Conservation (phyloP, 305 asterid genomes). For the Fraxinus sp. region DNA sequence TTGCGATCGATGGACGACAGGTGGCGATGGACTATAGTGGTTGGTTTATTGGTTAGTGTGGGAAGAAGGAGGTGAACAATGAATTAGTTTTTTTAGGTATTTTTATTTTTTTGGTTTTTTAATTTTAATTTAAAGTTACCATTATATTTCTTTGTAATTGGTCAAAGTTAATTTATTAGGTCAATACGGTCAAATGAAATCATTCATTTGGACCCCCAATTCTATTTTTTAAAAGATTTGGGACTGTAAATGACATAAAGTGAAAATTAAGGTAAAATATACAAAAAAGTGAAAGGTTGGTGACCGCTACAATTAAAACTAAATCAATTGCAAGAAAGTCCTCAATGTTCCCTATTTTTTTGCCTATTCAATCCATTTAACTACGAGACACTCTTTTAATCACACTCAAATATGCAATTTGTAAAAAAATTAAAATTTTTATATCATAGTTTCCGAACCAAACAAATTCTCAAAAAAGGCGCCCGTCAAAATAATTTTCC, state of each 20-base stretch:
- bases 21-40: neutral
- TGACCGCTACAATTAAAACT: neutral
- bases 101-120: too few relatives aligned
- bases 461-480: neutral
- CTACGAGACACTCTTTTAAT: neutral
- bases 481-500: conserved; percentile 19
- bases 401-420: neutral
- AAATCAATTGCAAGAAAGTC: neutral
- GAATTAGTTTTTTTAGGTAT: neutral
- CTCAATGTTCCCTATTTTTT: neutral
- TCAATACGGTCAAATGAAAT: neutral
- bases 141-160: neutral
- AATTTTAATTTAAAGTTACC: neutral
- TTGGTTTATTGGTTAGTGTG: neutral
- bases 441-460: neutral
- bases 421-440: too few relatives aligned
- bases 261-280: too few relatives aligned
- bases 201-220: neutral
- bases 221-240: neutral
- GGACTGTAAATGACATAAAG: neutral
- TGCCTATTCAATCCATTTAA: neutral
- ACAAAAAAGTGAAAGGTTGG: neutral
- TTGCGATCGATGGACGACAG: neutral
- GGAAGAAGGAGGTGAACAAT: neutral
- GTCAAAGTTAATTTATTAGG: neutral